A percentile compares a stretch with the other conserved stretches of the same genome.
phyloP scores from a whole-genome alignment of 2,329 filamentous ascomycete genomes.

The Drechslera avenae region DNA sequence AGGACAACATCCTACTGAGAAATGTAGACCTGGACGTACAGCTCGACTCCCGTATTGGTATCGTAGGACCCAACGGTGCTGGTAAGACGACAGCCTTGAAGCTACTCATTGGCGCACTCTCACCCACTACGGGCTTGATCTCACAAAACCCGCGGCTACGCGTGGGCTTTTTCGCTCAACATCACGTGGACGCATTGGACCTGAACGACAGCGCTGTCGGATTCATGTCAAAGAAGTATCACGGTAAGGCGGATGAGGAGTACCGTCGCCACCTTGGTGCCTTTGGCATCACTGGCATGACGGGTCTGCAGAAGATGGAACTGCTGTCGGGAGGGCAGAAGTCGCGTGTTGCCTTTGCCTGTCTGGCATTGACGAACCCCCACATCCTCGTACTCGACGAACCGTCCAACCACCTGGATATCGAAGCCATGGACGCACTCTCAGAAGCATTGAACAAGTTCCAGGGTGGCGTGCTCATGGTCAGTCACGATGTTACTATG shows the following conservation, averaged over 20 bases:
- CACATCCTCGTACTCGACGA: slow-evolving; percentile 98
- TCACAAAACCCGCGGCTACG: slow-evolving; percentile 86
- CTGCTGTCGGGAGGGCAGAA: slow-evolving; percentile 96
- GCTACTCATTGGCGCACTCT: slow-evolving; percentile 86
- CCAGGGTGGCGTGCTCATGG: slow-evolving; percentile 95
- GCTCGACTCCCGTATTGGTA: slow-evolving; percentile 96
- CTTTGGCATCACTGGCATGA: slow-evolving; percentile 85
- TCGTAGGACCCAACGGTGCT: slow-evolving; percentile 98
- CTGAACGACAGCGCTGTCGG: slow-evolving; percentile 85
- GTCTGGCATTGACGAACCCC: slow-evolving; percentile 87
- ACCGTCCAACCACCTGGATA: slow-evolving; percentile 97
- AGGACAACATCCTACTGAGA: slow-evolving; percentile 77
- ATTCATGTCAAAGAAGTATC: slow-evolving; percentile 94
- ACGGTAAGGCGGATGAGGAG: slow-evolving; percentile 91
- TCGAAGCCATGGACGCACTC: slow-evolving; percentile 97
- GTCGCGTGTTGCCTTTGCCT: slow-evolving; percentile 97
- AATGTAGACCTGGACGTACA: slow-evolving; percentile 96
- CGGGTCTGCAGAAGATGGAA: slow-evolving; percentile 93
- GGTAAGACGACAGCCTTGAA: slow-evolving; percentile 99
- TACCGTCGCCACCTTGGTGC: slow-evolving; percentile 94
- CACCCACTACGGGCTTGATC: slow-evolving; percentile 78
- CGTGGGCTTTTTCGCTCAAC: slow-evolving; percentile 96
- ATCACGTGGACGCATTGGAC: slow-evolving; percentile 96
- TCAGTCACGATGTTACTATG: slow-evolving; percentile 99
- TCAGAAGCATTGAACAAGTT: slow-evolving; percentile 83